These are phyloP conservation scores for Debaryomyces nepalensis DNA, from an alignment of 1,139 yeast genomes.

Conservation along the genomic window DNA sequence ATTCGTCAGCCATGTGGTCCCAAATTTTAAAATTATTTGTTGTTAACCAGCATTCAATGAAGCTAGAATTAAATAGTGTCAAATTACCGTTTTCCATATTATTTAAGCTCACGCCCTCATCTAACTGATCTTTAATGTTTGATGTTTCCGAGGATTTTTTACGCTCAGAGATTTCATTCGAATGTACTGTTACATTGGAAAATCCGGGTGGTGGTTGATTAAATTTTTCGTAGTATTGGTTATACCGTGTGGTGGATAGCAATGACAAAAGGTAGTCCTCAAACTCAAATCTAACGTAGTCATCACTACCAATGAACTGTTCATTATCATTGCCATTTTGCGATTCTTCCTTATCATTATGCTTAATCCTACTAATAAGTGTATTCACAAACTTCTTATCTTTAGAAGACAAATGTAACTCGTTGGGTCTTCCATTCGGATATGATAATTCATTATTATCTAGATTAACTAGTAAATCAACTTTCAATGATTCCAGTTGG, in stretches of 20 bases:
- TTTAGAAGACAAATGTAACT: conserved; percentile 57
- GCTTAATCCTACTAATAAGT: conserved; percentile 28
- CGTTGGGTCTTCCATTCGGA: conserved; percentile 48
- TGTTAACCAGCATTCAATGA: conserved; percentile 65
- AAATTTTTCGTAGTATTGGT: conserved; percentile 56
- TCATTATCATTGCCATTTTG: conserved; percentile 25
- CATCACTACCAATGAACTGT: conserved; percentile 74
- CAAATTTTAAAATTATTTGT: conserved; percentile 76
- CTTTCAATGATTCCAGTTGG: conserved; percentile 61
- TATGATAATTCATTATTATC: conserved; percentile 47
- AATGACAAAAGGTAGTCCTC: conserved; percentile 87
- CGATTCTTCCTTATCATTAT: conserved; percentile 9
- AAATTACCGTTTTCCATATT: conserved; percentile 35
- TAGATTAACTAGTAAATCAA: conserved; percentile 47
- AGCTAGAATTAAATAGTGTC: conserved; percentile 53
- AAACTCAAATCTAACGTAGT: conserved; percentile 82
- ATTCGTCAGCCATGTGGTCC: conserved; percentile 78
- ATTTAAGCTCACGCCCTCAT: conserved; percentile 13
- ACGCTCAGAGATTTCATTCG: background rate
- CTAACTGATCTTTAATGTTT: conserved; percentile 8
- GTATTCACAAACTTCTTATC: conserved; percentile 77
- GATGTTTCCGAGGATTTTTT: background rate
- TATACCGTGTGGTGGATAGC: conserved; percentile 72
- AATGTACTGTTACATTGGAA: conserved; percentile 19
- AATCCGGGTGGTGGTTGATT: conserved; percentile 51